These are phyloP conservation scores for Aspergillus persii DNA, from an alignment of 2,329 filamentous ascomycete species.

Conservation along the genomic window DNA sequence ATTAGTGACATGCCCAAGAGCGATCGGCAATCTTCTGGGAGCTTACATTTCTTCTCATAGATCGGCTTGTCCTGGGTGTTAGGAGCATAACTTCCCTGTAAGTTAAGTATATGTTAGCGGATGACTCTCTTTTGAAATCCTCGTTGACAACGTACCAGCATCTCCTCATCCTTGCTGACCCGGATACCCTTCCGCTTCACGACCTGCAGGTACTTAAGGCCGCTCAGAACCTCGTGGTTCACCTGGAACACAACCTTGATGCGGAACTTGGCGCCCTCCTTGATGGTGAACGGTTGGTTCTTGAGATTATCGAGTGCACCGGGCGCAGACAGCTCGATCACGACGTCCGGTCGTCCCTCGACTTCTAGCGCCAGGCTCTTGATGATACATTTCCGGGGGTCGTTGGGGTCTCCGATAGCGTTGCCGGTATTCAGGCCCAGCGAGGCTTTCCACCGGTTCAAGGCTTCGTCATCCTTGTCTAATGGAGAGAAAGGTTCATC, in stretches of 20 bases:
- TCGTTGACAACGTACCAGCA: constrained; percentile 69
- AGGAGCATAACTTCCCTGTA: constrained; percentile 83
- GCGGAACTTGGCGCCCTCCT: constrained; percentile 89
- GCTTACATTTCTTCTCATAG: constrained; percentile 89
- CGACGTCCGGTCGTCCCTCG: constrained; percentile 76
- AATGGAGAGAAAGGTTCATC: constrained; percentile 20
- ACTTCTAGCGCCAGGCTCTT: constrained; percentile 85
- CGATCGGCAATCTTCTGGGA: neutral
- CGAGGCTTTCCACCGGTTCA: constrained; percentile 96
- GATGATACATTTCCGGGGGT: constrained; percentile 90
- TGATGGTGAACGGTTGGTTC: constrained; percentile 93
- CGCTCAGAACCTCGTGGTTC: constrained; percentile 92
- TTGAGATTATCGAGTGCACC: constrained; percentile 76
- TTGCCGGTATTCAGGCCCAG: constrained; percentile 76
- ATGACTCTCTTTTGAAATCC: too few species aligned
- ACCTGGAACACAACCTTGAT: constrained; percentile 96
- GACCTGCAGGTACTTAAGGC: constrained; percentile 91
- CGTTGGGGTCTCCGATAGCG: constrained; percentile 71
- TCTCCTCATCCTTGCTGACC: constrained; percentile 92
- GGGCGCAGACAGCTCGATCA: constrained; percentile 76
- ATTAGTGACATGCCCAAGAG: neutral
- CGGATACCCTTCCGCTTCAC: constrained; percentile 86
- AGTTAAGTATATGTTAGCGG: neutral
- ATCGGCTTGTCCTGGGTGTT: constrained; percentile 82
- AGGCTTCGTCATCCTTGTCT: constrained; percentile 81